Evolutionary conservation across 257 asterid species (phyloP), one percentile per base, ranked within the genome.

Genomic region (Capsicum rhomboideum): DNA sequence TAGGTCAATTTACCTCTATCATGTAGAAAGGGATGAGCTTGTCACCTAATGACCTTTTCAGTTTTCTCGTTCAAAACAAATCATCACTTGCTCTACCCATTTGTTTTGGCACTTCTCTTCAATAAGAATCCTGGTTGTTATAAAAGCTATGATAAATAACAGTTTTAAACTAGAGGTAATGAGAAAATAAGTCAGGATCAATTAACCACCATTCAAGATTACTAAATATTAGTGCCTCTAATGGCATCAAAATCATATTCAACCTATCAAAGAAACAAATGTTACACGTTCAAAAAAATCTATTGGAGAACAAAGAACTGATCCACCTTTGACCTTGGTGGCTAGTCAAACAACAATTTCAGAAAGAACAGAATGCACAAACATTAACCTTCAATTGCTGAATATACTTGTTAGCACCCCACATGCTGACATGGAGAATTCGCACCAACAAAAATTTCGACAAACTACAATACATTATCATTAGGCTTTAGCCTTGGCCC

Each of bases 31-130:
- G 8, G 21, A 63, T 64, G 78, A 42, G 42, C 53, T 46, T n/a
- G 72, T 46, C 42, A 74, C 80, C 67, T 3, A 82, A 90, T 91
- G 83, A 96, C 99, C 93, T 93, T 94, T 87, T 98, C 97, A 56
- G 98, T 94, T 91, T 96, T 94, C 79, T 92, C 97, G 82, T 94
- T 96, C 84, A 96, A n/a, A n/a, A n/a, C n/a, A n/a, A n/a, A n/a
- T n/a, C n/a, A n/a, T n/a, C n/a, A n/a, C n/a, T n/a, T n/a, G n/a
- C n/a, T n/a, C n/a, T n/a, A n/a, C n/a, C n/a, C n/a, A n/a, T n/a
- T n/a, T n/a, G n/a, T n/a, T n/a, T n/a, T n/a, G n/a, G n/a, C n/a
- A n/a, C n/a, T n/a, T n/a, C n/a, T n/a, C n/a, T n/a, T n/a, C n/a
- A n/a, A n/a, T n/a, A n/a, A n/a, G n/a, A n/a, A n/a, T n/a, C n/a